Base-by-base conservation (phyloP, 2,329 filamentous ascomycete species). In the Ascochyta viciae-villosae region DNA sequence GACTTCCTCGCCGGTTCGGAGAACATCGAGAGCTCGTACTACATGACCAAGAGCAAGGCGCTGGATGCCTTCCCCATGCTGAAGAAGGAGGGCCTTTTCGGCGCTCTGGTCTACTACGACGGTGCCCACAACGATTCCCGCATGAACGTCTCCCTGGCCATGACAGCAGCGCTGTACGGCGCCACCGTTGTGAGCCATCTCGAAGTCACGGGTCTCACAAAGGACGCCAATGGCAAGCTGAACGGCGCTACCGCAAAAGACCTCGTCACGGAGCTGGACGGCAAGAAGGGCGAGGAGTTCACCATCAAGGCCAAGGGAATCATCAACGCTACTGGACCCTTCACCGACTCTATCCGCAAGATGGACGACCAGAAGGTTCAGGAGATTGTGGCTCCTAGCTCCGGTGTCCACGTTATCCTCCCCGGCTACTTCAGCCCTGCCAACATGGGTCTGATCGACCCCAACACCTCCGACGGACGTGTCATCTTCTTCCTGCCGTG, bases 401-500 rank as follows among this genome's bases (percentile, higher is more conserved):
- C 90, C 37, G 92, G 92, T 67, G 90, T 94, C 26, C 92, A 96
- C 76, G 85, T 96, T 59, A 89, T 96, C 62, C 85, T 96, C 2
- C 92, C 92, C 22, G 91, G 91, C 43, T 96, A 95, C 80, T 95
- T 89, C 81, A 90, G 88, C 67, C 91, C 91, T 39, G 84, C 87
- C 19, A 89, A 92, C 71, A 95, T 96, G 91, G 92, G 92, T 58
- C 82, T 96, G 37, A 90, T 96, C 66, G 92, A 96, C 68, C 91
- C 92, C 5, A 87, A 87, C 37, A 95, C 92, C 2, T 96, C 91
- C 1, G 92, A 96, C 71, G 92, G 92, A 19, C 86, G 92, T 73
- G 92, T 96, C 45, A 94, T 96, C 71, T 96, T 96, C 85, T 96
- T 96, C 83, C 82, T 96, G 37, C 92, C 92, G 22, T 96, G 92